A percentile compares a stretch with the other conserved stretches of the same genome.
phyloP scores from a whole-genome alignment of 2,329 filamentous ascomycete genomes.

The Macrophomina phaseolina region DNA sequence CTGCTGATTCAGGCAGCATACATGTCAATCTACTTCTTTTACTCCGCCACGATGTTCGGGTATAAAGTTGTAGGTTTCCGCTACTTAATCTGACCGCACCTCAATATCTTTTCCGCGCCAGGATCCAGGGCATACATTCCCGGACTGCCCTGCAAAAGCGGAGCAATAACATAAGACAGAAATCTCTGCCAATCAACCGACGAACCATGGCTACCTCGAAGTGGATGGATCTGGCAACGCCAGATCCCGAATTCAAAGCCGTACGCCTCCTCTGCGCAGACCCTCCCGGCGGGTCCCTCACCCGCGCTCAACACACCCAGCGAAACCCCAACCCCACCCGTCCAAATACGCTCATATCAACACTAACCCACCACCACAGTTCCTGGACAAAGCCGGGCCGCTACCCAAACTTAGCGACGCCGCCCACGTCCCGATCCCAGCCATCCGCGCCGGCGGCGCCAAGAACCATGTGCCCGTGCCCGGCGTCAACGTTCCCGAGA shows the following conservation, averaged over 20 bases:
- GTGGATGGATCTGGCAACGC: conserved; percentile 3
- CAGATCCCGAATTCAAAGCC: conserved; percentile 9
- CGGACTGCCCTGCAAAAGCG: neutral
- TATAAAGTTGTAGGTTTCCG: no score
- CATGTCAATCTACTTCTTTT: no score
- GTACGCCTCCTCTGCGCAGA: neutral
- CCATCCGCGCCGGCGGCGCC: neutral
- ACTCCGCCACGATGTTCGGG: no score
- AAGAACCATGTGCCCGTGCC: neutral
- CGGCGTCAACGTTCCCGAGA: neutral
- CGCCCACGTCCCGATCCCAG: neutral
- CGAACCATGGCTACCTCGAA: neutral
- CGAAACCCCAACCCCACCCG: neutral
- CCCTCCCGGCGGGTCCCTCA: neutral
- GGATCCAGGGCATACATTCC: no score
- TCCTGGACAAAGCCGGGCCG: neutral
- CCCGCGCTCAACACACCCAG: neutral
- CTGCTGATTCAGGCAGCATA: no score
- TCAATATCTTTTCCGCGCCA: no score
- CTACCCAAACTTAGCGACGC: neutral
- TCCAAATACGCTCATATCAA: neutral
- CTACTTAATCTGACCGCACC: no score
- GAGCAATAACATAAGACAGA: neutral
- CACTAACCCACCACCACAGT: neutral
- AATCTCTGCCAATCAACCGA: neutral